Evolutionary conservation across 2,329 filamentous ascomycete genomes (phyloP).

Genomic region (Fusarium proliferatum): DNA sequence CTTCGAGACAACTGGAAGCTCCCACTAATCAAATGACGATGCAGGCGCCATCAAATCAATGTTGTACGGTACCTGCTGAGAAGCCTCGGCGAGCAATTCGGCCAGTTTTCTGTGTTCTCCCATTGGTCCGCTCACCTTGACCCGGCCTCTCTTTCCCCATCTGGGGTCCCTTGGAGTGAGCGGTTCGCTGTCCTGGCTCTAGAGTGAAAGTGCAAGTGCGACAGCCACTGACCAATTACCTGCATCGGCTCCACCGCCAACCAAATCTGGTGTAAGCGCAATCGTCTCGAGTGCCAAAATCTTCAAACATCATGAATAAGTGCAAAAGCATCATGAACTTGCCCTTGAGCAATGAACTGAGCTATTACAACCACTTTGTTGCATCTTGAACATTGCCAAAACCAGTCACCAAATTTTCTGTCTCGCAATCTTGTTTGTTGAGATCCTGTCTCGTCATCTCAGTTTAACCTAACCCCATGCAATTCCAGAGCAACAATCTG

Average conservation of each 20-base stretch:
- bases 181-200: constrained; percentile 20
- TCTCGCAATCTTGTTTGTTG: neutral
- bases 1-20: neutral
- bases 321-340: constrained; percentile 31
- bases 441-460: constrained; percentile 3
- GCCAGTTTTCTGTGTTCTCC: constrained; percentile 9
- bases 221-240: constrained; percentile 15
- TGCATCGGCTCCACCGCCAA: constrained; percentile 28
- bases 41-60: constrained; percentile 22
- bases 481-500: constrained; percentile 34
- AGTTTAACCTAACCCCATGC: constrained; percentile 6
- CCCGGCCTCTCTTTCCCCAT: constrained; percentile 29
- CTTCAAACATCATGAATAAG: constrained; percentile 20
- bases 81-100: constrained; percentile 14
- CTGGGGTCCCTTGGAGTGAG: constrained; percentile 26
- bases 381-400: neutral
- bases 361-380: neutral
- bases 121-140: constrained; percentile 21
- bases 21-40: constrained; percentile 20
- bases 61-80: constrained; percentile 31
- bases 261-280: constrained; percentile 32
- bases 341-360: neutral
- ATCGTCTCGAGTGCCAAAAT: neutral
- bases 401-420: neutral
- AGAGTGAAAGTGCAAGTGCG: constrained; percentile 5